Conservation (phyloP, 208 protist species). For the Trypanosomatidae sp. region DNA sequence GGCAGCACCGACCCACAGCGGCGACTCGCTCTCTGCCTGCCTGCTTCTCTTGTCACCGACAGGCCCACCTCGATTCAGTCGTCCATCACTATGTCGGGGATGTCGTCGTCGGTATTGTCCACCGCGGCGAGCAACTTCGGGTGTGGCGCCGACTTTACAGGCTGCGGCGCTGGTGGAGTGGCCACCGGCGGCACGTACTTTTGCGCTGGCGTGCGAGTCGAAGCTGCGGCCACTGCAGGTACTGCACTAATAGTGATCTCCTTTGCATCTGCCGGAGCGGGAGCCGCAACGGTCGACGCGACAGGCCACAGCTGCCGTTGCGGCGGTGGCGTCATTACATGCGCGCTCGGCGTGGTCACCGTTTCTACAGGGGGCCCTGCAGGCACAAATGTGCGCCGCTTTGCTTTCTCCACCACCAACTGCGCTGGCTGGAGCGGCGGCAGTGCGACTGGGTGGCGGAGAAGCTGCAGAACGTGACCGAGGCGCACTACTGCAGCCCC, state of each 20-base stretch:
- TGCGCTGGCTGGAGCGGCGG: conserved; percentile 50
- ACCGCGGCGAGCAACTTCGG: not conserved
- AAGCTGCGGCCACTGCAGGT: not conserved
- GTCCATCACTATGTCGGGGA: conserved; percentile 67
- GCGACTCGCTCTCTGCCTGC: too few species aligned
- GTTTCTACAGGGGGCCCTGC: not conserved
- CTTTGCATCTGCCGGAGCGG: not conserved
- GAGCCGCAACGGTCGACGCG: not conserved
- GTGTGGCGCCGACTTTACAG: too few species aligned
- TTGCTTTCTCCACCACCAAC: conserved; percentile 43
- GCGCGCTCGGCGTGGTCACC: not conserved
- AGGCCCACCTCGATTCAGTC: conserved; percentile 24
- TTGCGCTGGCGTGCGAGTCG: not conserved
- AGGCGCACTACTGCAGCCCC: conserved; percentile 34
- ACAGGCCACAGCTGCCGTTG: not conserved
- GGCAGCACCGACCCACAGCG: not conserved
- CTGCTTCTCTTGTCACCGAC: not conserved
- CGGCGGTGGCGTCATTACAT: not conserved
- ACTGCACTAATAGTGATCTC: not conserved
- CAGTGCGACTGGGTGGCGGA: conserved; percentile 47
- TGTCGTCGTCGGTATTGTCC: conserved; percentile 37
- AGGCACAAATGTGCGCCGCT: conserved; percentile 27
- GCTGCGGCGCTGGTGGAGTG: conserved; percentile 1
- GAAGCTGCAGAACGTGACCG: conserved; percentile 33
- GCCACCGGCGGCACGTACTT: not conserved